phyloP scores from a whole-genome alignment of 805 yeast species.

The Ogataea wickerhamii region DNA sequence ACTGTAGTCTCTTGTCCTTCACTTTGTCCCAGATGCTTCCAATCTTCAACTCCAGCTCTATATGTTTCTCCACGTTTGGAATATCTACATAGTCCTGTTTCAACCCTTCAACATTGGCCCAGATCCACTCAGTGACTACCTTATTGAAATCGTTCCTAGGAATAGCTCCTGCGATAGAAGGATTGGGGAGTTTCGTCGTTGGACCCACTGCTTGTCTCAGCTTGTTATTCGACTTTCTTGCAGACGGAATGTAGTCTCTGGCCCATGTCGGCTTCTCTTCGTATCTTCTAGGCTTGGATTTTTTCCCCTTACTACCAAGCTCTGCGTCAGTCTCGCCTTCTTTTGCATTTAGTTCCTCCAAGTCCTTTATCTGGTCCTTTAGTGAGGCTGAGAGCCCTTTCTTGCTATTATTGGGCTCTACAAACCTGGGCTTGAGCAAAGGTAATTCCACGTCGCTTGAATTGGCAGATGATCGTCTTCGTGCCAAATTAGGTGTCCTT shows the following conservation, averaged over 20 bases:
- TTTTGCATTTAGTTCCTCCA: constrained; percentile 28
- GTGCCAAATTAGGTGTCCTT: constrained; percentile 33
- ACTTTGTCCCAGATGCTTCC: constrained; percentile 67
- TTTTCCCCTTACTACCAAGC: constrained; percentile 3
- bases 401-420: constrained; percentile 11
- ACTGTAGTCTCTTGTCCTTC: constrained; percentile 55
- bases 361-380: constrained; percentile 25
- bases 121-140: constrained; percentile 84
- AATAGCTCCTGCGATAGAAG: constrained; percentile 67
- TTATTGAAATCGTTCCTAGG: constrained; percentile 81
- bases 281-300: constrained; percentile 57
- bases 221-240: constrained; percentile 9
- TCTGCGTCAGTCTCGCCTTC: constrained; percentile 24
- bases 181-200: constrained; percentile 23
- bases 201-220: constrained; percentile 1
- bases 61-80: constrained; percentile 42
- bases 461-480: constrained; percentile 12
- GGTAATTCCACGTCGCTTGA: constrained; percentile 13
- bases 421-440: constrained; percentile 2
- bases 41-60: constrained; percentile 73
- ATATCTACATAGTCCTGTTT: constrained; percentile 40
- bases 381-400: constrained; percentile 9
- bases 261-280: constrained; percentile 80
- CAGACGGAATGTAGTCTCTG: constrained; percentile 56
- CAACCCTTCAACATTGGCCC: constrained; percentile 70